Conservation (phyloP, 2,329 filamentous ascomycete genomes). For the Fusarium sp. region DNA sequence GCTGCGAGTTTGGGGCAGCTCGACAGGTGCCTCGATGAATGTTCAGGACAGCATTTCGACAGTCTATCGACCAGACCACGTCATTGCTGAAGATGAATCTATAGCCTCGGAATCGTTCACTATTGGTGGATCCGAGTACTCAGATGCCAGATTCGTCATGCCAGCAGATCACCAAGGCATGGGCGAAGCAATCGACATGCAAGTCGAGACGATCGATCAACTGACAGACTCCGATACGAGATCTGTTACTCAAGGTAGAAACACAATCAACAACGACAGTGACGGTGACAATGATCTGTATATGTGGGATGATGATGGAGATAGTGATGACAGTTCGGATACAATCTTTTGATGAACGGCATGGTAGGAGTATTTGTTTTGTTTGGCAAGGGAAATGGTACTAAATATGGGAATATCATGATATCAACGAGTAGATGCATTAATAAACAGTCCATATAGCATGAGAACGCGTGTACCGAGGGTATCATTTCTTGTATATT, state of each 20-base stretch:
- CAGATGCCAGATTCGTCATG: conserved; percentile 50
- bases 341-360: conserved; percentile 14
- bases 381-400: conserved; percentile 5
- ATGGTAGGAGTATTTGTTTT: not conserved
- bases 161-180: conserved; percentile 49
- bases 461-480: not conserved
- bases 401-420: not conserved
- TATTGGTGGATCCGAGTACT: conserved; percentile 48
- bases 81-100: conserved; percentile 52
- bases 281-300: conserved; percentile 30
- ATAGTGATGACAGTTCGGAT: conserved; percentile 20
- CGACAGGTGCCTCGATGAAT: conserved; percentile 52
- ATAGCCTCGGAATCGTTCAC: conserved; percentile 54
- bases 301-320: conserved; percentile 27
- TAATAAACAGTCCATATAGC: not conserved
- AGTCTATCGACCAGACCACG: conserved; percentile 47
- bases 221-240: conserved; percentile 29
- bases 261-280: conserved; percentile 15
- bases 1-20: conserved; percentile 51
- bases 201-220: conserved; percentile 44
- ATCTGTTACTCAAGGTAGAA: conserved; percentile 14
- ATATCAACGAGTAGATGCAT: conserved; percentile 1
- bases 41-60: conserved; percentile 57
- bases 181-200: conserved; percentile 40
- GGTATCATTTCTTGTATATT: conserved; percentile 28